Evolutionary conservation across 257 asterid species (phyloP), one percentile per base, ranked within the genome.

Genomic region (Capsicum baccatum): DNA sequence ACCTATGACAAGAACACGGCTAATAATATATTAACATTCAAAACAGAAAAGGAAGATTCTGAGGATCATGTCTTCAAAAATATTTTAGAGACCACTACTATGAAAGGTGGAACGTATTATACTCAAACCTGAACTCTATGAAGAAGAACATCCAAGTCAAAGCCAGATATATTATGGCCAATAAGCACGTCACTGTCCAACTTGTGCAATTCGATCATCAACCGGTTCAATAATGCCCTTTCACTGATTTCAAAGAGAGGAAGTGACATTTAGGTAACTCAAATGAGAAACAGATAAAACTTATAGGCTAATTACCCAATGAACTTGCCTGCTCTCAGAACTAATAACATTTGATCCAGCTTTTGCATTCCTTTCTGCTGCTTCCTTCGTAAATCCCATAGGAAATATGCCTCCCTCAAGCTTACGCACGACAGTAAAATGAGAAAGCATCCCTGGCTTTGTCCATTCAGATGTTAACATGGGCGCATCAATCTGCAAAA

Each of bases 91-190:
- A 73, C 74, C 80, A 62, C 59, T 66, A 81, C 70, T 83, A 21
- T 33, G 62, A 59, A 21, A 82, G 85, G 74, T 79, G 54, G 83
- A 89, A 79, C 74, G 55, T 54, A 21, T 63, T 83, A 81, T 15
- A 55, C 17, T 80, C 86, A 55, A 86, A 96, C 99, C 98, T 97
- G 99, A 87, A 91, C 92, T 89, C 99, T 94, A 87, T 97, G 99
- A 85, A 97, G 97, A 84, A 97, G 98, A 86, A 97, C 94, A 85
- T 97, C 99, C 90, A 97, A 92, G 90, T 97, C 99, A 91, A 97
- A 97, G 86, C 98, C 98, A 88, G 98, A 97, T 86, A 97, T 97
- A 85, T 94, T 92, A 88, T 97, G 99, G 84, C 99, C 99, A 86
- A 95, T 95, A 84, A 95, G 90, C 87, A 97, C 97, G 87, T 97